These are phyloP conservation scores for Cyberlindnera japonica DNA, from an alignment of 805 yeast genomes.

Conservation along the genomic window DNA sequence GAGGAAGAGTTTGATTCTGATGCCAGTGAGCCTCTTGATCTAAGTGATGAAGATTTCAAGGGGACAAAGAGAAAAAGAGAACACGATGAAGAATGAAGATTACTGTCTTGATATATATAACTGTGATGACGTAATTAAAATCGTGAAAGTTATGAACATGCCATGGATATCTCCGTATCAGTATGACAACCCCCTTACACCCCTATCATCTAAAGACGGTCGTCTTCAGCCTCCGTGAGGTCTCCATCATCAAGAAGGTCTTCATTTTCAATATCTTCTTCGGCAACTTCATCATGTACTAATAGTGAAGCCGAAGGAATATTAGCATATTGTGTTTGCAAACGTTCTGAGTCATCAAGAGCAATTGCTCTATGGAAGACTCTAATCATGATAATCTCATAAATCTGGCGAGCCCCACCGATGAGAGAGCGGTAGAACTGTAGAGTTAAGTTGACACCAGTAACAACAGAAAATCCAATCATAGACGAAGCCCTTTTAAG, in stretches of 20 bases:
- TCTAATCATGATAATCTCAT: conserved; percentile 5
- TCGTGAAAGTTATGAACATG: conserved; percentile 1
- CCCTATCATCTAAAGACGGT: conserved; percentile 15
- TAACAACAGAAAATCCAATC: conserved; percentile 32
- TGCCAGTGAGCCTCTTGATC: conserved; percentile 50
- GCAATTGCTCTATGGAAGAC: conserved; percentile 18
- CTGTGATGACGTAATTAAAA: conserved; percentile 1
- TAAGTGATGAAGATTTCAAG: conserved; percentile 25
- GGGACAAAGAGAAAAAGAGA: conserved; percentile 17
- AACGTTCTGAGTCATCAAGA: conserved; percentile 11
- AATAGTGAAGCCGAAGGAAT: conserved; percentile 14
- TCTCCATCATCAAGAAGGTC: conserved; percentile 31
- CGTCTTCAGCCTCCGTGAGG: conserved; percentile 28
- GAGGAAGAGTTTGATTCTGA: conserved; percentile 53
- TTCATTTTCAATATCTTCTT: conserved; percentile 21
- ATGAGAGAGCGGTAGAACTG: conserved; percentile 14
- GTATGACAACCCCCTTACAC: neutral
- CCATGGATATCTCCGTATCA: neutral
- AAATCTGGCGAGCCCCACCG: conserved; percentile 1
- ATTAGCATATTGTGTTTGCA: conserved; percentile 8
- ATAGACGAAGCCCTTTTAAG: conserved; percentile 44
- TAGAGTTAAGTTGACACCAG: conserved; percentile 22
- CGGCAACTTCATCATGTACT: conserved; percentile 11
- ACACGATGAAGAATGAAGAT: conserved; percentile 6
- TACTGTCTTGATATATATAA: neutral